These are phyloP conservation scores for Pseudevernia furfuracea DNA, from an alignment of 495 filamentous ascomycete species.

Conservation along the genomic window DNA sequence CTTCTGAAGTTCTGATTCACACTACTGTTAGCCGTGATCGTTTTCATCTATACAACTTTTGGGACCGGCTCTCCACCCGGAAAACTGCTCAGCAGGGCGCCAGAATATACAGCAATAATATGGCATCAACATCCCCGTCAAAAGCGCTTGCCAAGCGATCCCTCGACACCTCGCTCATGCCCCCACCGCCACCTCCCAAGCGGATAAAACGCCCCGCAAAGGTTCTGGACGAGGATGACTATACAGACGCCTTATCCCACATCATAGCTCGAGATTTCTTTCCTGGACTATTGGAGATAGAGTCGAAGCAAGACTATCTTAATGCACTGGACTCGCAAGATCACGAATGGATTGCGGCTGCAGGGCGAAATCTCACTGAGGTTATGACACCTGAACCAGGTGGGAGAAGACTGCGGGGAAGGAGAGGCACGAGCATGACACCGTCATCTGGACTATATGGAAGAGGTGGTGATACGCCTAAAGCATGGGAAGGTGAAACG, in stretches of 20 bases:
- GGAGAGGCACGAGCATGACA: constrained; percentile 32
- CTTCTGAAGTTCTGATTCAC: no score
- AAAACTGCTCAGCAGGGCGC: background rate
- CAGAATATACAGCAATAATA: constrained; percentile 3
- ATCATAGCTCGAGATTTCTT: constrained; percentile 98
- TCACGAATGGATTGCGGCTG: constrained; percentile 75
- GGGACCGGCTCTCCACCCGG: background rate
- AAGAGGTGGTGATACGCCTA: constrained; percentile 42
- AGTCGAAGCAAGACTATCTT: constrained; percentile 85
- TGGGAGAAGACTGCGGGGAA: constrained; percentile 35
- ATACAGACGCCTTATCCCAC: constrained; percentile 81
- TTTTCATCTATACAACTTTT: background rate
- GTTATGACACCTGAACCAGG: constrained; percentile 72
- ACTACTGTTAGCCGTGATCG: no score
- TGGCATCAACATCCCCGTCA: constrained; percentile 24
- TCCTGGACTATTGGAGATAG: constrained; percentile 76
- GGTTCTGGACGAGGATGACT: constrained; percentile 88
- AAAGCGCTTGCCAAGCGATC: constrained; percentile 57
- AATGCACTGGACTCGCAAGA: constrained; percentile 82
- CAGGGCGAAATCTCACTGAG: constrained; percentile 61
- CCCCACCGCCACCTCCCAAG: constrained; percentile 79
- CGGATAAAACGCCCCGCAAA: constrained; percentile 87
- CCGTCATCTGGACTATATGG: constrained; percentile 20
- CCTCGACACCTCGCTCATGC: constrained; percentile 70
- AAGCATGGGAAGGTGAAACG: constrained; percentile 56